Conservation (phyloP, 768 basidiomycete genomes). For the Sporobolomyces phaffii region DNA sequence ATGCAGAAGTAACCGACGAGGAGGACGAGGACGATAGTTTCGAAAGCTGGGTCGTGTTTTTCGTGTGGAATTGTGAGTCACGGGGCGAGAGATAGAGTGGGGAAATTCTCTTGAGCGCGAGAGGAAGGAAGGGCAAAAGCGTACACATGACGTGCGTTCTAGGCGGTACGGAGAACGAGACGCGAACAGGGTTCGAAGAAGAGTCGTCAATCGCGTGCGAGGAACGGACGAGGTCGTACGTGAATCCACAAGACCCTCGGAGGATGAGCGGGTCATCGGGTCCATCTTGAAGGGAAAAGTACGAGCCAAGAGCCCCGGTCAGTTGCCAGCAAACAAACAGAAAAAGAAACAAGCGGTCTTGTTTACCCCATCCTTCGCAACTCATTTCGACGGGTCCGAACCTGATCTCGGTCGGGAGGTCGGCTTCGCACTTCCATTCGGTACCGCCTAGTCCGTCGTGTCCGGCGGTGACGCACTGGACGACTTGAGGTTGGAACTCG, state of each 20-base stretch:
- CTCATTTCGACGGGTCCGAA: slow-evolving; percentile 79
- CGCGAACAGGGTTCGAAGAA: no score
- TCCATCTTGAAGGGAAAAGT: slow-evolving; percentile 3
- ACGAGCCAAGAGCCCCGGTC: no score
- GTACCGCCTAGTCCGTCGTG: slow-evolving; percentile 64
- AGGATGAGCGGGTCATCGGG: slow-evolving; percentile 65
- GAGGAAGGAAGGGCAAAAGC: no score
- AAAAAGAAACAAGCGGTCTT: no score
- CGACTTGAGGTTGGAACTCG: slow-evolving; percentile 71
- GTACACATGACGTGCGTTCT: no score
- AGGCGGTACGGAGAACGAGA: no score
- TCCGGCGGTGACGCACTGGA: slow-evolving; percentile 75
- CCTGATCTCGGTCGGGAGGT: slow-evolving; percentile 71
- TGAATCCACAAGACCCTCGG: slow-evolving; percentile 86
- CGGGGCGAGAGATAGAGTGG: background rate
- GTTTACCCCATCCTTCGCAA: slow-evolving; percentile 85
- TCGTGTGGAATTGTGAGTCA: no score
- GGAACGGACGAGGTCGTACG: slow-evolving; percentile 59
- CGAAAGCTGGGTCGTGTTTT: no score
- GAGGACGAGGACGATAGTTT: background rate
- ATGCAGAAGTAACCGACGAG: slow-evolving; percentile 4
- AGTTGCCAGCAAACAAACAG: no score
- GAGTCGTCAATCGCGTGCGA: slow-evolving; percentile 3
- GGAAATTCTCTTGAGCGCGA: no score
- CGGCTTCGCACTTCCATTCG: slow-evolving; percentile 94